Evolutionary conservation across 169 alveolate genomes (phyloP).

Genomic region (Theileria equi): DNA sequence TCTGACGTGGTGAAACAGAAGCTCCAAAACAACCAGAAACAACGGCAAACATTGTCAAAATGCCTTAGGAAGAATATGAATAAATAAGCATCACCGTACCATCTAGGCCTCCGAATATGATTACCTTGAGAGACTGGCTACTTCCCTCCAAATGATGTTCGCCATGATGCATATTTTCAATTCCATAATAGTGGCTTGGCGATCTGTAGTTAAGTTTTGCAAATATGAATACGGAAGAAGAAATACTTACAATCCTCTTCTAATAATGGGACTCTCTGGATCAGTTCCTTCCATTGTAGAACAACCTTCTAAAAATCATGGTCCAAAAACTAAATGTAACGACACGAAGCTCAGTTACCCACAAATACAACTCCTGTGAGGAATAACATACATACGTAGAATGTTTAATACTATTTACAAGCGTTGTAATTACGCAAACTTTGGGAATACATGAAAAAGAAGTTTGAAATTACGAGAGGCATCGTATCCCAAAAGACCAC

Average conservation of each 20-base stretch:
- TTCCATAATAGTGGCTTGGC: background rate
- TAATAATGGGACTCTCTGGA: background rate
- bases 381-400: too few relatives aligned
- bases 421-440: too few relatives aligned
- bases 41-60: slow-evolving; percentile 85
- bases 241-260: background rate
- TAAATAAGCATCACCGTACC: slow-evolving; percentile 50
- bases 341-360: too few relatives aligned
- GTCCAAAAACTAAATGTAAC: background rate
- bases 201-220: background rate
- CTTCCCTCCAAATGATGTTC: slow-evolving; percentile 52
- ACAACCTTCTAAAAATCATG: too few relatives aligned
- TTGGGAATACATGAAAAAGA: too few relatives aligned
- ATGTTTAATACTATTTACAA: too few relatives aligned
- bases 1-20: slow-evolving; percentile 79
- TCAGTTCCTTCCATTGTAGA: background rate
- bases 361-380: too few relatives aligned
- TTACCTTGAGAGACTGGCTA: slow-evolving; percentile 77
- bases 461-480: slow-evolving; percentile 27
- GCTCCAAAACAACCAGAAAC: slow-evolving; percentile 91
- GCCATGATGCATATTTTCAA: slow-evolving; percentile 5
- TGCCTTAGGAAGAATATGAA: slow-evolving; percentile 58
- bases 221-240: too few relatives aligned
- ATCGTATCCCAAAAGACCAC: slow-evolving; percentile 62
- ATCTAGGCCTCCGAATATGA: slow-evolving; percentile 88